phyloP scores from a whole-genome alignment of 139 green algal genomes.

The Chlorella vulgaris region DNA sequence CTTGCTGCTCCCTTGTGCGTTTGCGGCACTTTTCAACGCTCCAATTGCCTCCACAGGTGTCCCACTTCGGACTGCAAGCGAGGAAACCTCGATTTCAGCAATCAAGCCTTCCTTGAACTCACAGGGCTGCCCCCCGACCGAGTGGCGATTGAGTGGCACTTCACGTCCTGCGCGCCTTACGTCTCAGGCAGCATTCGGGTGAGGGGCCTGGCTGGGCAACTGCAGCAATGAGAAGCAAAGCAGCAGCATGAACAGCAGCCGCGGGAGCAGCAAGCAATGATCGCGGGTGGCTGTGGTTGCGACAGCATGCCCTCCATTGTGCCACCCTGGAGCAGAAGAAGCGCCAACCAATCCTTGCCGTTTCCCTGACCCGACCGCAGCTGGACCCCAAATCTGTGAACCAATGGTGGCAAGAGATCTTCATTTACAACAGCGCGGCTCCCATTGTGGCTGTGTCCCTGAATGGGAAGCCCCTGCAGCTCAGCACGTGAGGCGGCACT shows the following conservation, averaged over 20 bases:
- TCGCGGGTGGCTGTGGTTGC: too few species aligned
- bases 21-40: too few species aligned
- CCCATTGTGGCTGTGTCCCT: neutral
- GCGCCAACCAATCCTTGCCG: too few species aligned
- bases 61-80: constrained; percentile 1
- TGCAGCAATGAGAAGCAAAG: neutral
- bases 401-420: constrained; percentile 17
- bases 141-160: constrained; percentile 8
- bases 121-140: constrained; percentile 10
- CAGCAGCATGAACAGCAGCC: neutral
- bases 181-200: constrained; percentile 5
- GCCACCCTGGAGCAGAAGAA: neutral
- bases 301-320: neutral
- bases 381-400: constrained; percentile 9
- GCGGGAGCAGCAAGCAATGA: too few species aligned
- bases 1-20: neutral
- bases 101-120: neutral
- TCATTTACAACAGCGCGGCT: constrained; percentile 6
- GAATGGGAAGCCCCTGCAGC: neutral
- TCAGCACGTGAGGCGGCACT: constrained; percentile 6
- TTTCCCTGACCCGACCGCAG: too few species aligned
- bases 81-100: neutral
- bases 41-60: too few species aligned
- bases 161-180: neutral
- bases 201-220: neutral